These are phyloP conservation scores for Didymella arachidicola DNA, from an alignment of 2,329 filamentous ascomycete genomes.

Conservation along the genomic window DNA sequence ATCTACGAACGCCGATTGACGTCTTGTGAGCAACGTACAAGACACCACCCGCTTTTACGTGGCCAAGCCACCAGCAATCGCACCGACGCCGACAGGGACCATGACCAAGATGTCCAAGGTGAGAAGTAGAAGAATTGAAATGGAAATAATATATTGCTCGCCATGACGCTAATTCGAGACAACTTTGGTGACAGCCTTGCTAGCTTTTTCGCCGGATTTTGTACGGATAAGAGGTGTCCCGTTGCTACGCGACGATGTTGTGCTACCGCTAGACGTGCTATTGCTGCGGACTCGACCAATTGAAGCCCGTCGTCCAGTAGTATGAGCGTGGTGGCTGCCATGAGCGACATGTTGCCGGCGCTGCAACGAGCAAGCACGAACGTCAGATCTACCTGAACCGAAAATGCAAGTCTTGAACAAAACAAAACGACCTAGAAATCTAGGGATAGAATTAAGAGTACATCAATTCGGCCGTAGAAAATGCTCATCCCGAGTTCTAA, in stretches of 20 bases:
- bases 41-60: slow-evolving; percentile 6
- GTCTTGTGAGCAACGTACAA: background rate
- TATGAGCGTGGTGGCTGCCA: slow-evolving; percentile 45
- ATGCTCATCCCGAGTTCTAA: slow-evolving; percentile 50
- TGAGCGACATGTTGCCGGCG: slow-evolving; percentile 49
- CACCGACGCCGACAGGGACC: background rate
- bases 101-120: background rate
- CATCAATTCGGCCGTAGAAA: slow-evolving; percentile 51
- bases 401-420: slow-evolving; percentile 48
- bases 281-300: slow-evolving; percentile 51
- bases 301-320: slow-evolving; percentile 44
- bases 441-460: slow-evolving; percentile 54
- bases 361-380: slow-evolving; percentile 50
- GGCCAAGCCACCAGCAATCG: background rate
- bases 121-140: slow-evolving; percentile 13
- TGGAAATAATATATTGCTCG: slow-evolving; percentile 22
- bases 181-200: slow-evolving; percentile 41
- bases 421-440: slow-evolving; percentile 42
- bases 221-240: slow-evolving; percentile 38
- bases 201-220: slow-evolving; percentile 34
- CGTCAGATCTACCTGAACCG: slow-evolving; percentile 51
- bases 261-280: slow-evolving; percentile 49
- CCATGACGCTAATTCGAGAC: slow-evolving; percentile 27
- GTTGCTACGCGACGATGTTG: slow-evolving; percentile 45
- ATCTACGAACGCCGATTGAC: background rate